These are phyloP conservation scores for Podospora fimiseda DNA, from an alignment of 495 filamentous ascomycete genomes.

Conservation along the genomic window DNA sequence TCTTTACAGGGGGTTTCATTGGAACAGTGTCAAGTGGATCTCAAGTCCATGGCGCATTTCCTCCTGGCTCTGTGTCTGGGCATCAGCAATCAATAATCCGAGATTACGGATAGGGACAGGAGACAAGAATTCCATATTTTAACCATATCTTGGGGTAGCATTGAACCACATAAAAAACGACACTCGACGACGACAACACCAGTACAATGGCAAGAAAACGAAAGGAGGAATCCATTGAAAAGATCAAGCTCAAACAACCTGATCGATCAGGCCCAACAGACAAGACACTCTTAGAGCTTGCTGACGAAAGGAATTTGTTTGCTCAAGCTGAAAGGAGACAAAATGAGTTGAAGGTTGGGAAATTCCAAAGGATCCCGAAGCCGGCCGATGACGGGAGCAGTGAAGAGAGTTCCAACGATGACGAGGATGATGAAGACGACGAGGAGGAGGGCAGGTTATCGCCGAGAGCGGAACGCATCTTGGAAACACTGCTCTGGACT, in stretches of 20 bases:
- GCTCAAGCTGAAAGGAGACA: constrained; percentile 30
- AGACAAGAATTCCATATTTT: no score
- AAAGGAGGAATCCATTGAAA: constrained; percentile 40
- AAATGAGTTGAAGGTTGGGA: constrained; percentile 18
- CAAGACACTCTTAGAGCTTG: constrained; percentile 58
- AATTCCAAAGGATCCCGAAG: background rate
- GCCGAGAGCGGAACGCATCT: constrained; percentile 43
- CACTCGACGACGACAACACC: background rate
- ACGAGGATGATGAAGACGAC: constrained; percentile 19
- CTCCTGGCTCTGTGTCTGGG: no score
- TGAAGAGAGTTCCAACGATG: constrained; percentile 23
- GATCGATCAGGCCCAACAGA: constrained; percentile 49
- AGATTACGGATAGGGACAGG: no score
- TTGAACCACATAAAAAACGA: no score
- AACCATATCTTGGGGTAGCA: no score
- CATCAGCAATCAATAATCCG: background rate
- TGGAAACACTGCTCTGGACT: constrained; percentile 61
- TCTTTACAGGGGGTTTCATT: background rate
- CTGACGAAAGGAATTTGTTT: constrained; percentile 52
- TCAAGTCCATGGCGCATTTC: background rate
- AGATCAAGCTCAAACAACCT: constrained; percentile 54
- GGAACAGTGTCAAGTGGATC: background rate
- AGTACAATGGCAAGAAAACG: constrained; percentile 38
- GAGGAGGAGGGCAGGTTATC: constrained; percentile 28
- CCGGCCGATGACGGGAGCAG: constrained; percentile 10